Evolutionary conservation across 2,329 filamentous ascomycete species (phyloP).

Genomic region (Penicillium frequentans): DNA sequence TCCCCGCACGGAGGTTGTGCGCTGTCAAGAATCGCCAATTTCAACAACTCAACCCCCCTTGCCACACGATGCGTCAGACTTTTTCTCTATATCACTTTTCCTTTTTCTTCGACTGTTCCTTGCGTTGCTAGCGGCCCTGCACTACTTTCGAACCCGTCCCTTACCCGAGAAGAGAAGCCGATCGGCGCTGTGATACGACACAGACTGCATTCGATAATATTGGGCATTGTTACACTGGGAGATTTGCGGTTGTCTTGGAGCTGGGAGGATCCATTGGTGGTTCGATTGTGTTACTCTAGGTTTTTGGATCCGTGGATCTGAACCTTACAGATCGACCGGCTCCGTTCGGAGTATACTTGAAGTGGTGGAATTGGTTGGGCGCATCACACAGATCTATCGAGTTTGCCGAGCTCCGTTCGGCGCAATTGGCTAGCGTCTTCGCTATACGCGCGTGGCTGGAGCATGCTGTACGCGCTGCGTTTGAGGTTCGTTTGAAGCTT

Average conservation of each 20-base stretch:
- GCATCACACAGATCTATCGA: not conserved
- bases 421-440: not conserved
- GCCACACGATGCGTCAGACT: conserved; percentile 38
- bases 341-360: not conserved
- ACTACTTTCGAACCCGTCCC: not conserved
- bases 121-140: conserved; percentile 23
- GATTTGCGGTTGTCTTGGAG: not conserved
- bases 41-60: not conserved
- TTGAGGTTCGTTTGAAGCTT: conserved; percentile 23
- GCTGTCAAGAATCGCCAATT: not conserved
- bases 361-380: not conserved
- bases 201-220: conserved; percentile 6
- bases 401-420: not conserved
- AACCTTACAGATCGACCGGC: not conserved
- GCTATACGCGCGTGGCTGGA: conserved; percentile 27
- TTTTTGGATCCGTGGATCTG: not conserved
- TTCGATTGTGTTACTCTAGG: not conserved
- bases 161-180: not conserved
- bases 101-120: conserved; percentile 21
- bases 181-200: conserved; percentile 5
- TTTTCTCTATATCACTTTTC: conserved; percentile 23
- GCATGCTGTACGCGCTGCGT: conserved; percentile 28
- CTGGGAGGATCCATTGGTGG: not conserved
- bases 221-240: not conserved
- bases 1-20: conserved; percentile 4